Base-by-base conservation (phyloP, 257 asterid genomes). In the Solanum medicagineum region DNA sequence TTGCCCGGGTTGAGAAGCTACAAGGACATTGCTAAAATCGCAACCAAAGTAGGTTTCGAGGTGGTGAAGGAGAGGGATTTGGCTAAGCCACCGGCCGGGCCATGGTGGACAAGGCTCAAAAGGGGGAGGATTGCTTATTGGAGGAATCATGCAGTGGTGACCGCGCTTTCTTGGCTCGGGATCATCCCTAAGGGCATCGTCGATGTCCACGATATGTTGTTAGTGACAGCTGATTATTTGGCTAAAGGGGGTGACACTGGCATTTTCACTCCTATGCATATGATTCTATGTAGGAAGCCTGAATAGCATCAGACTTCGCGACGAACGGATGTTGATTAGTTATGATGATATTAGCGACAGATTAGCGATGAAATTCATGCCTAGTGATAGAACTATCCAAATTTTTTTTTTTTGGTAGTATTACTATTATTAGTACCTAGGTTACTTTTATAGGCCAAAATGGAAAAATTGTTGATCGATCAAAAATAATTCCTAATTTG, bases 61-160 rank as follows among this genome's bases (percentile, higher is more conserved):
- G 93, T 94, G 29, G 86, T 94, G 3, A 6, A 89, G 86, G 98
- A 94, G 87, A 87, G 22, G 0, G 79, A 70, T 70, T 70, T 70
- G 26, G 79, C 79, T 10, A 70, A 70, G 16, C 79, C 79, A 73
- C 97, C 97, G 0, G 71, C 94, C 0, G 85, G 86, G 4, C 93
- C 98, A 15, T 94, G 98, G 98, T 94, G 98, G 98, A 89, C 90
- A 49, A 91, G 97, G 84, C 89, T 93, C 86, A 94, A 93, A 54
- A 94, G 91, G 95, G 97, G 98, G 12, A 75, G 95, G 83, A 59
- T 94, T 51, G 94, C 98, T 0, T 93, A 93, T 44, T 94, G 94
- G 95, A 93, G 97, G 92, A 94, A 94, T 91, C 98, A 93, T 84
- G 47, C 91, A 8, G 14, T 94, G 54, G 91, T 94, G 0, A 91